Evolutionary conservation across 805 yeast species (phyloP), one percentile per base, ranked within the genome.

Genomic region (Middelhovenomyces tepae): DNA sequence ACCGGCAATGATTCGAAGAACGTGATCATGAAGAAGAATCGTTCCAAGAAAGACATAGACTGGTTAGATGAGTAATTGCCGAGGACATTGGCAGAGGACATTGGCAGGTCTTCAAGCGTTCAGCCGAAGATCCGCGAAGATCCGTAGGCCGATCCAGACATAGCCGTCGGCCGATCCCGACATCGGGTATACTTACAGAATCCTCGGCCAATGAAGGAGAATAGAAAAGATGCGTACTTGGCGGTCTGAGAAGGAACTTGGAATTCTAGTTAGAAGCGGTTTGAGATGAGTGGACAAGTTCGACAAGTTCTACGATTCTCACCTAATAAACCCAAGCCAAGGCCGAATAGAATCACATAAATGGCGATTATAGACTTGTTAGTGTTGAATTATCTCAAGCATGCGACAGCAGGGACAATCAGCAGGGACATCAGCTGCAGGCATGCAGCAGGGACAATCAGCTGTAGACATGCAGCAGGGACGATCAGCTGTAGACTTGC

Each of bases 191-290:
- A 67, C 75, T 32, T 62, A 69, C 75, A 71, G 13, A 71, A 53
- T 16, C 89, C 91, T 45, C 91, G 68, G 7, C 91, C 89, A n/a
- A 78, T 53, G 47, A 75, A 75, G 9, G 79, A 74, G 53, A 65
- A 69, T 48, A 71, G 64, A 48, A 70, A 79, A 13, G 73, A 73
- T 29, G 65, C 78, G 34, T 57, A 56, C 18, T 44, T 62, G 56
- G 35, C 54, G 4, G 73, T 67, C 45, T 67, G 66, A 3, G 68
- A 58, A 3, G 75, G 74, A n/a, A 66, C 63, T 20, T 55, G 55
- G 50, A 71, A 70, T 48, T 71, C 78, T 54, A 51, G 32, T 7
- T 13, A 22, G 21, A 24, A 28, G n/a, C n/a, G n/a, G n/a, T n/a
- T n/a, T n/a, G n/a, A n/a, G n/a, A n/a, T n/a, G n/a, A n/a, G n/a